These are phyloP conservation scores for Ceratobasidium sp. DNA, from an alignment of 1,284 basidiomycete genomes.

Conservation along the genomic window DNA sequence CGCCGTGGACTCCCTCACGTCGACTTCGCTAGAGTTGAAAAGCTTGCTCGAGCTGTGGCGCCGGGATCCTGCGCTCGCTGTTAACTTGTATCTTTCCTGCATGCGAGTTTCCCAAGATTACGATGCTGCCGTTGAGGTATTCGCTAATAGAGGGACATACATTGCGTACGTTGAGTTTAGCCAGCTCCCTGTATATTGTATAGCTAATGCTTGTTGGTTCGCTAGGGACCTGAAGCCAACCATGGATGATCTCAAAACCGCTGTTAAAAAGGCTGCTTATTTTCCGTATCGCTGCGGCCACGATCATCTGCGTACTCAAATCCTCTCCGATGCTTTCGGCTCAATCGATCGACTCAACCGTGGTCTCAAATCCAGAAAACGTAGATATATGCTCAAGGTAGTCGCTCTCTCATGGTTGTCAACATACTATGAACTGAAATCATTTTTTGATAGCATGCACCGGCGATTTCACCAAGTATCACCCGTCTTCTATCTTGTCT, in stretches of 20 bases:
- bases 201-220: background rate
- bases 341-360: background rate
- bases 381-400: conserved; percentile 15
- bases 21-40: conserved; percentile 1
- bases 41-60: conserved; percentile 3
- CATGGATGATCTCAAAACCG: background rate
- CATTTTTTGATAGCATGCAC: background rate
- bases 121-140: conserved; percentile 4
- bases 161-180: background rate
- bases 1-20: background rate
- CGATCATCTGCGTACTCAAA: background rate
- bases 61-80: background rate
- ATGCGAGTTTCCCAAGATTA: conserved; percentile 3
- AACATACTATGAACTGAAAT: too few species aligned
- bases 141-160: background rate
- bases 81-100: background rate
- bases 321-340: background rate
- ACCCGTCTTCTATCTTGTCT: conserved; percentile 94
- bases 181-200: background rate
- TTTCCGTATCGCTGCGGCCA: background rate
- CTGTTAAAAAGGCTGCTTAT: background rate
- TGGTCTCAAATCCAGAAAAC: conserved; percentile 5
- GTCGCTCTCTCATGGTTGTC: too few species aligned
- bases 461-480: conserved; percentile 83
- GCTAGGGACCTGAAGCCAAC: background rate